Evolutionary conservation across 1,284 basidiomycete species (phyloP).

Genomic region (Ustilago sp.): DNA sequence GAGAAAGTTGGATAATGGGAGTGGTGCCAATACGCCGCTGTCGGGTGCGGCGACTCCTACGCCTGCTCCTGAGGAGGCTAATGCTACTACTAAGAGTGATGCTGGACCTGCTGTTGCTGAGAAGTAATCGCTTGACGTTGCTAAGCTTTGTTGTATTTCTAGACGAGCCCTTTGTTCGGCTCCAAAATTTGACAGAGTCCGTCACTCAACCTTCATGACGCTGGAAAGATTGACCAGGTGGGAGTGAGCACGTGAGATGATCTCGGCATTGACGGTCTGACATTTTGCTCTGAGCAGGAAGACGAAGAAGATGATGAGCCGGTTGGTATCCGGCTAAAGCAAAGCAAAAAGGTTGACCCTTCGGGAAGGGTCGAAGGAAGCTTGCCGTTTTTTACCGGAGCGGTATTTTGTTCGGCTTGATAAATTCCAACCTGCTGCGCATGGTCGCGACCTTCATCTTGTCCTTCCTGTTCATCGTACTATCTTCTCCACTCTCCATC

Average conservation of each 20-base stretch:
- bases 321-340: background rate
- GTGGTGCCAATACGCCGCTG: constrained; percentile 17
- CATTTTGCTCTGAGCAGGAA: background rate
- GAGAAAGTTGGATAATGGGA: constrained; percentile 36
- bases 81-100: constrained; percentile 33
- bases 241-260: background rate
- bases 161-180: constrained; percentile 1
- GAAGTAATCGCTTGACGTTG: constrained; percentile 3
- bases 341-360: constrained; percentile 1
- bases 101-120: constrained; percentile 18
- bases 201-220: background rate
- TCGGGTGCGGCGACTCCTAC: constrained; percentile 44
- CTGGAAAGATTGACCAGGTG: background rate
- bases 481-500: background rate
- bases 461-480: background rate
- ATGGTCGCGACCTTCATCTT: constrained; percentile 8
- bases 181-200: background rate
- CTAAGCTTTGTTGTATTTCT: constrained; percentile 13
- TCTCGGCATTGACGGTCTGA: constrained; percentile 2
- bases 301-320: background rate
- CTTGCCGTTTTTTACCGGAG: constrained; percentile 14
- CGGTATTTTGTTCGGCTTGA: constrained; percentile 40
- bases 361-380: background rate
- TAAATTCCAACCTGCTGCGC: constrained; percentile 9
- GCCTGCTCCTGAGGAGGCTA: constrained; percentile 32